Conservation (phyloP, 2,329 filamentous ascomycete species). For the Aspergillus floridensis region DNA sequence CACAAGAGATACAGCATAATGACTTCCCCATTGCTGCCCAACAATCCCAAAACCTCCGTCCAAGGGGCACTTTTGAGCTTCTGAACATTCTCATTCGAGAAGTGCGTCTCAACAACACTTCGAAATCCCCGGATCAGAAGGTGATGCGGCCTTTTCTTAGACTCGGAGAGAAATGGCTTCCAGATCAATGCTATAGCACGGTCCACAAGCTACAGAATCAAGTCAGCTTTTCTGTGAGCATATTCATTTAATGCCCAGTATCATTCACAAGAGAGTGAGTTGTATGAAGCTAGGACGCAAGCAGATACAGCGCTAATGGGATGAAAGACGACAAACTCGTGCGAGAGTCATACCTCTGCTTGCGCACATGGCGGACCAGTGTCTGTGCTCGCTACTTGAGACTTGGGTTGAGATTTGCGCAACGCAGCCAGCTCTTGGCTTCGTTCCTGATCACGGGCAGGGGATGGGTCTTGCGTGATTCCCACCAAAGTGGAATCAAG, state of each 20-base stretch:
- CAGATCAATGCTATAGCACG: slow-evolving; percentile 78
- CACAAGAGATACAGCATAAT: slow-evolving; percentile 76
- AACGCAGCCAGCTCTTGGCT: slow-evolving; percentile 60
- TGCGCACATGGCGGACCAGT: slow-evolving; percentile 54
- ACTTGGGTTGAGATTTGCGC: slow-evolving; percentile 57
- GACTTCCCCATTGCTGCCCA: slow-evolving; percentile 72
- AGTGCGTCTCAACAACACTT: slow-evolving; percentile 52
- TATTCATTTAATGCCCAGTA: not conserved
- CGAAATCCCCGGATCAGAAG: slow-evolving; percentile 77
- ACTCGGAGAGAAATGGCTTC: slow-evolving; percentile 44
- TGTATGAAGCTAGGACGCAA: not conserved
- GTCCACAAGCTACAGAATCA: slow-evolving; percentile 62
- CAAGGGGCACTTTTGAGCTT: slow-evolving; percentile 69
- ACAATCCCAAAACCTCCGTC: slow-evolving; percentile 68
- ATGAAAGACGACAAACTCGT: not conserved
- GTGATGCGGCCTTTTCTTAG: slow-evolving; percentile 60
- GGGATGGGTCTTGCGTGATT: slow-evolving; percentile 36
- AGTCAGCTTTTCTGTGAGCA: not conserved
- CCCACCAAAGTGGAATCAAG: slow-evolving; percentile 72
- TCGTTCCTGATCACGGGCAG: slow-evolving; percentile 37
- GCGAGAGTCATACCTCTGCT: slow-evolving; percentile 55
- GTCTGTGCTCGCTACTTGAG: slow-evolving; percentile 34
- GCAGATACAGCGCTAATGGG: not conserved
- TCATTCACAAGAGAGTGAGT: not conserved
- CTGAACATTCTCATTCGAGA: slow-evolving; percentile 68